Evolutionary conservation across 129 eudicot genomes (phyloP).

Genomic region (Flaveria robusta): DNA sequence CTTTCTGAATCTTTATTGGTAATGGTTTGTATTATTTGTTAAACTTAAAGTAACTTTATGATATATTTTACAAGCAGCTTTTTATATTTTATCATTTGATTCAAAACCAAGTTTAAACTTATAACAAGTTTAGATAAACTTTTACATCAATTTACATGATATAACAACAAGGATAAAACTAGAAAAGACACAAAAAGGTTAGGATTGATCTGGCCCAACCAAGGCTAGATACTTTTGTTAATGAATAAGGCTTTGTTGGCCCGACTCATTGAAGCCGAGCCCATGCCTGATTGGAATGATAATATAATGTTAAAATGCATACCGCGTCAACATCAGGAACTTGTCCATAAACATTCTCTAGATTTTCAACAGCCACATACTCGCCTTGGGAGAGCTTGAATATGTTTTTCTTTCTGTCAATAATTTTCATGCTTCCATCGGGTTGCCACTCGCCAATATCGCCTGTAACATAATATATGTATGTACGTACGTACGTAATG

Average conservation of each 20-base stretch:
- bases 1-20: background rate
- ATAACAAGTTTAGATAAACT: background rate
- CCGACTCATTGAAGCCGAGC: background rate
- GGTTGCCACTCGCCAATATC: slow-evolving; percentile 94
- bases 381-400: slow-evolving; percentile 96
- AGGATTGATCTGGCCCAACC: background rate
- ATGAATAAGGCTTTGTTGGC: background rate
- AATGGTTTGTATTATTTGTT: background rate
- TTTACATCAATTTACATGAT: background rate
- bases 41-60: background rate
- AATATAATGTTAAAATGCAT: slow-evolving; percentile 12
- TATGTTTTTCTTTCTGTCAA: slow-evolving; percentile 87
- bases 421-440: slow-evolving; percentile 81
- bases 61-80: background rate
- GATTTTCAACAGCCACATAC: slow-evolving; percentile 90
- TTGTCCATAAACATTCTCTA: slow-evolving; percentile 78
- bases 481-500: background rate
- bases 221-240: background rate
- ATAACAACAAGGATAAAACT: background rate
- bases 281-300: background rate
- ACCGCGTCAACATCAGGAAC: slow-evolving; percentile 72
- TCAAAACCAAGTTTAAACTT: background rate
- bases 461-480: slow-evolving; percentile 38
- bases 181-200: background rate
- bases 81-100: background rate